Base-by-base conservation (phyloP, 1,284 basidiomycete genomes). In the Schizopora paradoxa region DNA sequence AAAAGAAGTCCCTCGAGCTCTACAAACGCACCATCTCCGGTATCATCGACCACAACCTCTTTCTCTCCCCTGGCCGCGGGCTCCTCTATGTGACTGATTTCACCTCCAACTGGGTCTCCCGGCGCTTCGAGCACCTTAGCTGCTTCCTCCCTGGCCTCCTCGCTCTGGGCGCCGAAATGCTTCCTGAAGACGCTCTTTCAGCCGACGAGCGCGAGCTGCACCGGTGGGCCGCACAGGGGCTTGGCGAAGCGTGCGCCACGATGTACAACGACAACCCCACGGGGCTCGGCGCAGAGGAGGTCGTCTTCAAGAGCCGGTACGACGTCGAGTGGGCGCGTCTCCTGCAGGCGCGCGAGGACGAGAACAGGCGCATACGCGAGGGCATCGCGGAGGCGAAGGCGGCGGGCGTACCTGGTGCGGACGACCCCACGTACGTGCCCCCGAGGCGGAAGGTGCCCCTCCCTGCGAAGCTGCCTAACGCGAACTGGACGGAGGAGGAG, bases 81-180 rank as follows among this genome's bases (percentile, higher is more conserved):
- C 68, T 89, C 8, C 71, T 89, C 32, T 89, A 86, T 54, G 79
- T 83, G n/a, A 85, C 84, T 2, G 81, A 85, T 56, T 22, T 51
- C 23, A 21, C 38, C 13, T 26, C 33, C 10, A 21, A 22, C 19
- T 41, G 7, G 26, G 71, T 74, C 7, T 68, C 72, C 8, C 77
- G 82, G 54, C 61, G 57, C 16, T 79, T 87, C 46, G 86, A 89
- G 55, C 86, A 89, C 56, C 68, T 89, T 42, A 79, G 84, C 10
- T 88, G 86, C 63, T 89, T 89, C 68, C 69, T 87, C 41, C 82
- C 85, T 0, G 86, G 84, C 10, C 62, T 88, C 13, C 68, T 89
- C 46, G 83, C 85, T 2, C 70, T 89, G 14, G 86, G 86, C 44
- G 81, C 66, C 1, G 72, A 77, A 43, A 74, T 73, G 2, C 70